Percentiles rank a stretch among this genome's conserved stretches.
phyloP scores from a whole-genome alignment of 2,329 filamentous ascomycete genomes.

The Paraphoma chrysanthemicola region DNA sequence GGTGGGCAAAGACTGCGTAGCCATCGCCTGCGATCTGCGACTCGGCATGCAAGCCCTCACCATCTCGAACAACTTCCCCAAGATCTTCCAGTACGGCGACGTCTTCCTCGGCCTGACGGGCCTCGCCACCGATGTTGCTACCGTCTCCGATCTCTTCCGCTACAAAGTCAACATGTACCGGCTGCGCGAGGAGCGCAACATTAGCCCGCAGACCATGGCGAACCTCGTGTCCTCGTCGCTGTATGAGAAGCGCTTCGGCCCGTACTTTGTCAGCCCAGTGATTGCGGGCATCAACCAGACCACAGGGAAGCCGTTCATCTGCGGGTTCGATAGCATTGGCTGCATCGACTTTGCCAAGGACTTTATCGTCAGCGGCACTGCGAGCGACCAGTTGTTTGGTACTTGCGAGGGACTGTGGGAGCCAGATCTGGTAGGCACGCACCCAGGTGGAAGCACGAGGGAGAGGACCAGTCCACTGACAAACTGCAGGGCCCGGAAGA shows the following conservation, averaged over 20 bases:
- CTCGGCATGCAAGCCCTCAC: constrained; percentile 96
- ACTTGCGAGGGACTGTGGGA: constrained; percentile 99
- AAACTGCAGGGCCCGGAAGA: constrained; percentile 77
- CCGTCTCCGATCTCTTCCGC: constrained; percentile 95
- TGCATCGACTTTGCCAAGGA: constrained; percentile 99
- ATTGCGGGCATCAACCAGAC: constrained; percentile 95
- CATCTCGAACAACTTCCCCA: constrained; percentile 99
- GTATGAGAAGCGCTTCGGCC: constrained; percentile 95
- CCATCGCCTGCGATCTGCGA: constrained; percentile 98
- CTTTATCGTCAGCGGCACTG: constrained; percentile 97
- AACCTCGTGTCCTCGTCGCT: constrained; percentile 86
- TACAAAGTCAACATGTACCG: constrained; percentile 99
- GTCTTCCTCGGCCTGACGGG: constrained; percentile 96
- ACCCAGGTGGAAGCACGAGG: constrained; percentile 17
- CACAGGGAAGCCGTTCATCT: constrained; percentile 95
- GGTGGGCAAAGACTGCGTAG: constrained; percentile 99
- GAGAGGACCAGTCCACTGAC: not conserved
- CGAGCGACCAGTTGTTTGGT: constrained; percentile 96
- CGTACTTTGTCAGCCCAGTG: constrained; percentile 94
- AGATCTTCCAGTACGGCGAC: constrained; percentile 97
- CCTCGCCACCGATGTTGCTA: constrained; percentile 93
- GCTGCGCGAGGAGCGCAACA: constrained; percentile 95
- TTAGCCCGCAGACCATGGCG: constrained; percentile 92
- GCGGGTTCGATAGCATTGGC: constrained; percentile 97
- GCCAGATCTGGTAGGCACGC: constrained; percentile 77